Percentiles rank a stretch among this genome's conserved stretches.
These are phyloP conservation scores for Ceratocystis huliohia DNA, from an alignment of 2,329 filamentous ascomycete species.

Conservation along the genomic window DNA sequence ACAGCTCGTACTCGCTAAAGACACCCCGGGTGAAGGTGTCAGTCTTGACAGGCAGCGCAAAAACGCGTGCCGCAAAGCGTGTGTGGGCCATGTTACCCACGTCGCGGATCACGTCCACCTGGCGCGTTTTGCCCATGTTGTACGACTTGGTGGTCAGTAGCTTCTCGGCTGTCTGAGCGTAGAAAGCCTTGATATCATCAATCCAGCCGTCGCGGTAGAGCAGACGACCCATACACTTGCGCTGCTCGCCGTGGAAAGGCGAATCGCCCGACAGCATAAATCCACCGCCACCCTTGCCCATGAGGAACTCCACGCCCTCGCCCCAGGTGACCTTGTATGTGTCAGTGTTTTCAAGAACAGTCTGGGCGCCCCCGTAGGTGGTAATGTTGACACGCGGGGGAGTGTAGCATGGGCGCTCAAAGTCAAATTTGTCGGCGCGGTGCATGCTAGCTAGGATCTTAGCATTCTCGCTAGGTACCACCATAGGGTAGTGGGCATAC, in stretches of 20 bases:
- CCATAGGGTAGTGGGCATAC: slow-evolving; percentile 68
- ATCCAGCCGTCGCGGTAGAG: slow-evolving; percentile 52
- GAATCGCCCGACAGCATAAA: slow-evolving; percentile 46
- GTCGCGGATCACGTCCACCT: slow-evolving; percentile 60
- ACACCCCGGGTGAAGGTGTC: slow-evolving; percentile 45
- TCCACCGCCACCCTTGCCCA: slow-evolving; percentile 41
- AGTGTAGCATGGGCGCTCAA: slow-evolving; percentile 44
- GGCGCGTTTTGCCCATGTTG: slow-evolving; percentile 39
- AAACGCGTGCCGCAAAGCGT: slow-evolving; percentile 48
- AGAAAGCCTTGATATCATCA: slow-evolving; percentile 52
- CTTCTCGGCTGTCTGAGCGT: slow-evolving; percentile 46
- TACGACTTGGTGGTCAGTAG: slow-evolving; percentile 53
- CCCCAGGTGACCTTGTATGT: slow-evolving; percentile 56
- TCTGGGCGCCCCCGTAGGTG: slow-evolving; percentile 48
- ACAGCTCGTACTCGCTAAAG: slow-evolving; percentile 43
- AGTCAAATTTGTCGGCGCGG: slow-evolving; percentile 57
- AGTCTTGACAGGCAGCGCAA: slow-evolving; percentile 56
- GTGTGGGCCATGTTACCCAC: slow-evolving; percentile 56
- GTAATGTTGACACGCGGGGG: slow-evolving; percentile 42
- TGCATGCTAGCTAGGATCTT: slow-evolving; percentile 56
- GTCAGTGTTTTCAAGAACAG: slow-evolving; percentile 47
- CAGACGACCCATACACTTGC: slow-evolving; percentile 42
- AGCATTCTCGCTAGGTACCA: slow-evolving; percentile 56
- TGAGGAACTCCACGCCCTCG: slow-evolving; percentile 48
- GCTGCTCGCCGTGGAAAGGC: slow-evolving; percentile 37